phyloP scores from a whole-genome alignment of 768 basidiomycete species.

The Daedaleopsis sinensis region DNA sequence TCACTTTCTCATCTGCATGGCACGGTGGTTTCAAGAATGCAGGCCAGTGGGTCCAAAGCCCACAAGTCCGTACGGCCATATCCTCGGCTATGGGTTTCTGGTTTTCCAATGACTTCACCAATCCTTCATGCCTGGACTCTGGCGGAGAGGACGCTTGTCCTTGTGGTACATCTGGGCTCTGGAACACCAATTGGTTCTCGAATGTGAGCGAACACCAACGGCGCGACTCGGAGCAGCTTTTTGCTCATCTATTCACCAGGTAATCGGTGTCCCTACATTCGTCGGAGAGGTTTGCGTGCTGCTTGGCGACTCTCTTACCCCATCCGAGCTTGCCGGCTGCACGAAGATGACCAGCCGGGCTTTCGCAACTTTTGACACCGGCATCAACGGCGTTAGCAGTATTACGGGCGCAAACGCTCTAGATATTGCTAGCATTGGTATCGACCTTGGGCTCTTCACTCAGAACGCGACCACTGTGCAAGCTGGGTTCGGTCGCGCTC shows the following conservation, averaged over 20 bases:
- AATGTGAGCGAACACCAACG: constrained; percentile 41
- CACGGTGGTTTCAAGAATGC: constrained; percentile 49
- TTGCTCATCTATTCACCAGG: constrained; percentile 33
- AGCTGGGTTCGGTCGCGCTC: constrained; percentile 53
- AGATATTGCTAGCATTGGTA: constrained; percentile 64
- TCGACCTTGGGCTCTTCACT: constrained; percentile 47
- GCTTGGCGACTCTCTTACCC: constrained; percentile 49
- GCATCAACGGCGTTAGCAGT: constrained; percentile 39
- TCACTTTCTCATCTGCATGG: constrained; percentile 57
- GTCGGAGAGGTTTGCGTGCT: constrained; percentile 59
- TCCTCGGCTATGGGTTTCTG: constrained; percentile 60
- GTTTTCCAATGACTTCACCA: constrained; percentile 62
- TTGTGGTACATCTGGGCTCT: constrained; percentile 52
- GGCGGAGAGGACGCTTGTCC: constrained; percentile 59
- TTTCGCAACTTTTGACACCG: constrained; percentile 50
- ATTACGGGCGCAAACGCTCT: constrained; percentile 64
- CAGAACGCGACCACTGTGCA: constrained; percentile 47
- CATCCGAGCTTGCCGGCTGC: constrained; percentile 48
- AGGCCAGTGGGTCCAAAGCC: constrained; percentile 44
- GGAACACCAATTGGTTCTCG: constrained; percentile 69
- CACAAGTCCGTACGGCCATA: constrained; percentile 42
- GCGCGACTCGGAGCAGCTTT: too few species aligned
- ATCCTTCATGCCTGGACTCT: constrained; percentile 52
- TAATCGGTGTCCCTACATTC: constrained; percentile 60
- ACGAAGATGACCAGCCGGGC: constrained; percentile 52